Percentiles rank a stretch among this genome's conserved stretches.
These are phyloP conservation scores for Pestalotiopsis sp. DNA, from an alignment of 2,329 filamentous ascomycete genomes.

Conservation along the genomic window DNA sequence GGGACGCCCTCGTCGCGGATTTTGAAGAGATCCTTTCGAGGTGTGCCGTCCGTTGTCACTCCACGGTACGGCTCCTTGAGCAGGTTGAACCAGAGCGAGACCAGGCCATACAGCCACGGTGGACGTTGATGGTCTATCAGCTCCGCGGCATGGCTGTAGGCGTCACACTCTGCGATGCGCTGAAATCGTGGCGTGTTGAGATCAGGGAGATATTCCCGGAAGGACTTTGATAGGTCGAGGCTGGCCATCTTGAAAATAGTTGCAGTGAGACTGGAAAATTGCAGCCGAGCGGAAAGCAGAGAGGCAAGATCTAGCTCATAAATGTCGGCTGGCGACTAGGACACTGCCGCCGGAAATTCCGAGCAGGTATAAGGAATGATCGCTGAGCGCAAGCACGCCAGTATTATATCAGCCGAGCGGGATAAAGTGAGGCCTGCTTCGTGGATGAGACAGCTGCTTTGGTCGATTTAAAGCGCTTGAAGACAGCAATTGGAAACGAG, in stretches of 20 bases:
- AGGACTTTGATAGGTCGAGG: slow-evolving; percentile 29
- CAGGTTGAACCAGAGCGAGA: slow-evolving; percentile 58
- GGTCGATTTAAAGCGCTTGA: not conserved
- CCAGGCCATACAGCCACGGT: slow-evolving; percentile 67
- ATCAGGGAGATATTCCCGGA: slow-evolving; percentile 64
- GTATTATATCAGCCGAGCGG: slow-evolving; percentile 1
- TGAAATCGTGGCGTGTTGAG: slow-evolving; percentile 63
- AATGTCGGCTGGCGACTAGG: not conserved
- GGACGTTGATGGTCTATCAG: slow-evolving; percentile 62
- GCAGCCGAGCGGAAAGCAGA: not conserved
- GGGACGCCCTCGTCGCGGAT: slow-evolving; percentile 66
- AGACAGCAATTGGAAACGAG: not conserved
- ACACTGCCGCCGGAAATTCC: not conserved
- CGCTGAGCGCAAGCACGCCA: not conserved
- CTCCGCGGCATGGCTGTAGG: slow-evolving; percentile 60
- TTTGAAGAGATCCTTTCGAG: slow-evolving; percentile 56
- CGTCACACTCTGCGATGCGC: slow-evolving; percentile 62
- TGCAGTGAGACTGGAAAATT: not conserved
- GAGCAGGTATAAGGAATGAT: not conserved
- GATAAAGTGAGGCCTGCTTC: not conserved
- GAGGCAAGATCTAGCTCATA: not conserved
- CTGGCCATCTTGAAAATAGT: not conserved
- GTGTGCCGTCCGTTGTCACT: slow-evolving; percentile 66
- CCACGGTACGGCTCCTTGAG: slow-evolving; percentile 70
- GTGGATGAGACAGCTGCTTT: not conserved